A percentile compares a stretch with the other conserved stretches of the same genome.
Evolutionary conservation across 73 alveolate species (phyloP).

Genomic region (Paramecium caudatum): DNA sequence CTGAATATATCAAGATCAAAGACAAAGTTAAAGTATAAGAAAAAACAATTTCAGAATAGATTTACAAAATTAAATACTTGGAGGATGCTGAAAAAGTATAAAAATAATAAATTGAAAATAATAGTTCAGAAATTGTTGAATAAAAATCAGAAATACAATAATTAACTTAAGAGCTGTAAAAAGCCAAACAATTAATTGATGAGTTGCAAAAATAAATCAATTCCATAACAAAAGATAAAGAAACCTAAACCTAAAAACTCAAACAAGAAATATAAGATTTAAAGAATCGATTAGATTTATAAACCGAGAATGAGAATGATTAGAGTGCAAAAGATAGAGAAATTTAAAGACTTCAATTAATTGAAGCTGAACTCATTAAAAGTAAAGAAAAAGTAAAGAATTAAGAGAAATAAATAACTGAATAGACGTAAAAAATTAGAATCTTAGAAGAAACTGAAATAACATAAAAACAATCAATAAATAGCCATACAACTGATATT

Average conservation of each 20-base stretch:
- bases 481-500: neutral
- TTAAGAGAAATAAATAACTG: neutral
- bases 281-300: too few relatives aligned
- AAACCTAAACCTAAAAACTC: too few relatives aligned
- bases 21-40: slow-evolving; percentile 4
- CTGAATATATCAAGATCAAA: neutral
- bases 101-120: neutral
- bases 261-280: too few relatives aligned
- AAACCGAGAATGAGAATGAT: neutral
- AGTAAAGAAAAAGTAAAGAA: neutral
- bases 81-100: neutral
- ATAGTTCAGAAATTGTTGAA: neutral
- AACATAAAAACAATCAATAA: neutral
- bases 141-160: neutral
- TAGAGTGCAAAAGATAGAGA: neutral
- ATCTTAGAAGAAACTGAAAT: neutral
- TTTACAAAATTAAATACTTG: neutral
- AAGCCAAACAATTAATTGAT: neutral
- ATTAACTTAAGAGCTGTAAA: neutral
- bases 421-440: neutral
- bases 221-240: too few relatives aligned
- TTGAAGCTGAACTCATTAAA: neutral
- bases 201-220: too few relatives aligned
- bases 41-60: neutral
- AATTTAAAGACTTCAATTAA: neutral